Evolutionary conservation across 352 stramenopile genomes (phyloP).

Genomic region (Globisporangium radiosum): DNA sequence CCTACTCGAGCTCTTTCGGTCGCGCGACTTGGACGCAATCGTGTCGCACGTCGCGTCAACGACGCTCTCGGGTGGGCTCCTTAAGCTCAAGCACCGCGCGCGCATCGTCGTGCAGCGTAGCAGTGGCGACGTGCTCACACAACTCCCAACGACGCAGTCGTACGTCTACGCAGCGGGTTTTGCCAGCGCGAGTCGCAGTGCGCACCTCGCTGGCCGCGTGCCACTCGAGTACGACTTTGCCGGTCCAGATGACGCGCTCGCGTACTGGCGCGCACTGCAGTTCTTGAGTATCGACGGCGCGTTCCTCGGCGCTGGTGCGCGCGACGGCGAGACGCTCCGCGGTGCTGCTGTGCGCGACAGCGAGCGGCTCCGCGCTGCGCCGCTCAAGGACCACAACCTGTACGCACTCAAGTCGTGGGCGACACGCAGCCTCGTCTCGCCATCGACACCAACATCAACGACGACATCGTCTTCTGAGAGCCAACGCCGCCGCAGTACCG

Average conservation of each 20-base stretch:
- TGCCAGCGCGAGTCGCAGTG: constrained; percentile 41
- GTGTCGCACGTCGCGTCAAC: constrained; percentile 73
- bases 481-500: constrained; percentile 23
- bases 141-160: constrained; percentile 41
- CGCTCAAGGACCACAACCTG: constrained; percentile 62
- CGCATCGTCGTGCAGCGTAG: constrained; percentile 43
- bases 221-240: constrained; percentile 48
- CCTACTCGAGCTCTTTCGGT: constrained; percentile 50
- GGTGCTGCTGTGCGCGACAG: constrained; percentile 33
- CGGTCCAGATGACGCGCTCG: constrained; percentile 30
- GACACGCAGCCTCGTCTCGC: constrained; percentile 32
- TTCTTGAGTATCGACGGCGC: constrained; percentile 66
- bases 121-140: constrained; percentile 34
- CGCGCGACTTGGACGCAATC: constrained; percentile 64
- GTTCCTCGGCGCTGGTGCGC: constrained; percentile 31
- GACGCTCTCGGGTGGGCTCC: constrained; percentile 61
- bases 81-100: constrained; percentile 40
- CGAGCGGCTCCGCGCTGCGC: constrained; percentile 45
- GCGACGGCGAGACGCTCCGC: constrained; percentile 31
- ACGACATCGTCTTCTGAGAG: background rate
- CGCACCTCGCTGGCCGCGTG: constrained; percentile 45
- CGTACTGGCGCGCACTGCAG: constrained; percentile 72
- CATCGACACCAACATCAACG: no score
- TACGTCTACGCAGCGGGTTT: constrained; percentile 65
- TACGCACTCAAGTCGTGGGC: constrained; percentile 65